These are phyloP conservation scores for Kwoniella mangroviensis DNA, from an alignment of 768 basidiomycete genomes.

Conservation along the genomic window DNA sequence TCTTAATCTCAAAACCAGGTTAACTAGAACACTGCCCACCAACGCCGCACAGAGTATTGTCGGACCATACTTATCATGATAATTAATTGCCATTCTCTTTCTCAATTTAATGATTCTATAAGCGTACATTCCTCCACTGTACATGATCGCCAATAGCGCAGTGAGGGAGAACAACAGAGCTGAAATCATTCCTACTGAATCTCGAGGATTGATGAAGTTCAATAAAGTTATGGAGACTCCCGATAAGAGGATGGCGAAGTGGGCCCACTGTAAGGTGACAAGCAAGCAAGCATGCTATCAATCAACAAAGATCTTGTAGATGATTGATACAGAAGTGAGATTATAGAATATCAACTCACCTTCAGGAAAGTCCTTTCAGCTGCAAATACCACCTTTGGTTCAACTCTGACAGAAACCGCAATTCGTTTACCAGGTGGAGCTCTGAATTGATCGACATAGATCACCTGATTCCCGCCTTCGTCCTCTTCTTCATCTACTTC, in stretches of 20 bases:
- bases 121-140: constrained; percentile 65
- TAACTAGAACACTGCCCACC: constrained; percentile 51
- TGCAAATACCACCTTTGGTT: constrained; percentile 94
- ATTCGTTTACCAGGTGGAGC: constrained; percentile 89
- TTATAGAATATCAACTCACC: constrained; percentile 61
- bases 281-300: no score
- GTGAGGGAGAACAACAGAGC: constrained; percentile 86
- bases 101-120: constrained; percentile 51
- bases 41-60: constrained; percentile 48
- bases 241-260: constrained; percentile 66
- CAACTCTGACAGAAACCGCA: constrained; percentile 90
- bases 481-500: constrained; percentile 58
- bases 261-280: constrained; percentile 42
- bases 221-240: constrained; percentile 65
- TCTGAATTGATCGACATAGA: constrained; percentile 66
- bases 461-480: constrained; percentile 59
- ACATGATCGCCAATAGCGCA: constrained; percentile 86
- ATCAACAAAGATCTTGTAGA: no score
- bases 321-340: not conserved
- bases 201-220: constrained; percentile 56
- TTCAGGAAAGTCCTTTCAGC: constrained; percentile 86
- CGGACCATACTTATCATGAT: constrained; percentile 57
- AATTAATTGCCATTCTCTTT: constrained; percentile 51
- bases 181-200: constrained; percentile 74
- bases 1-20: constrained; percentile 49